Base-by-base conservation (phyloP, 148 eudicot species). In the Rheum nobile region DNA sequence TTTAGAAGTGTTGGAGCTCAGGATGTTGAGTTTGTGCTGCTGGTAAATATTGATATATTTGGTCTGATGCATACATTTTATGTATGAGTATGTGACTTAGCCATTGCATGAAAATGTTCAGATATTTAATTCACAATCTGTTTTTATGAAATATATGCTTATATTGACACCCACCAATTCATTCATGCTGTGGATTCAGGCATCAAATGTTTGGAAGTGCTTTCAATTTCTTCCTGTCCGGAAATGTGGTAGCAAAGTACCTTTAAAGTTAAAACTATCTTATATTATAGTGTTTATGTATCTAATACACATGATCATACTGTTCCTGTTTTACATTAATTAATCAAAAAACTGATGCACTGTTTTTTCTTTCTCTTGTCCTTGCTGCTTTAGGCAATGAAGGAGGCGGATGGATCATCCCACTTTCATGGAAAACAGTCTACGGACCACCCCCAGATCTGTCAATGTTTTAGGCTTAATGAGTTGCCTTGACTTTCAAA, bases 371-470 rank as follows among this genome's bases (percentile, higher is more conserved):
- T n/a, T n/a, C n/a, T n/a, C n/a, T n/a, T n/a, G n/a, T n/a, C n/a
- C n/a, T n/a, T n/a, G n/a, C n/a, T n/a, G n/a, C 14, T 65, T 8
- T 90, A 93, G 95, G 85, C 13, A 77, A 80, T 75, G 95, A 77
- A 79, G 87, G 80, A 39, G 82, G 79, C 57, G 92, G 83, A 73
- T 96, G 99, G 99, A 76, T 82, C 71, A 80, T 86, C 72, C 99
- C 99, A 31, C 86, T 86, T 80, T 95, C 99, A 75, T 95, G 99
- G 99, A 86, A 86, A 85, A 92, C 91, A 65, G 89, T 95, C 35
- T 95, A 95, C 67, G 99, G 99, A 77, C 97, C 99, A 0, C 99
- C 99, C 52, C 94, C 97, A 34, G 99, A 95, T 76, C 71, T 87
- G 87, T 81, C 87, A 44, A 82, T 95, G 69, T 95, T 95, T 76